Evolutionary conservation across 768 basidiomycete genomes (phyloP).

Genomic region (Mycena amicta): DNA sequence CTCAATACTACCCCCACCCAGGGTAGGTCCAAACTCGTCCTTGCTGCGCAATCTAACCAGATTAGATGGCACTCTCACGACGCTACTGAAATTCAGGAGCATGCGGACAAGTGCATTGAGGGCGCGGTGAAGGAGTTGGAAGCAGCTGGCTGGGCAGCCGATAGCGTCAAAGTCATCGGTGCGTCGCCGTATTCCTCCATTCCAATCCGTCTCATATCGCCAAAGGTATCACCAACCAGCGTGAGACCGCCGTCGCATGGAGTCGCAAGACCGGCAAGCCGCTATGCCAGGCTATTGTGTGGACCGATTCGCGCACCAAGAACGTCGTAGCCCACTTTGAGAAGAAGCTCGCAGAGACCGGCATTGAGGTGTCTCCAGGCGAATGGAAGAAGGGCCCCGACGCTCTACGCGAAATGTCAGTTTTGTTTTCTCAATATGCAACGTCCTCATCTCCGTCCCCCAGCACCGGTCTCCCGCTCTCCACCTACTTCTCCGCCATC

Average conservation of each 20-base stretch:
- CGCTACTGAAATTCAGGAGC: slow-evolving; percentile 75
- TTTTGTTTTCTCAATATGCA: slow-evolving; percentile 22
- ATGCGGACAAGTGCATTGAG: slow-evolving; percentile 75
- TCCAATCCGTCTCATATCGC: slow-evolving; percentile 15
- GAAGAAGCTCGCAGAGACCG: slow-evolving; percentile 67
- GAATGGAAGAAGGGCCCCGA: slow-evolving; percentile 72
- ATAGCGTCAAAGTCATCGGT: slow-evolving; percentile 93
- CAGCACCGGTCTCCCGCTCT: slow-evolving; percentile 91
- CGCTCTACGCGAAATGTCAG: slow-evolving; percentile 68
- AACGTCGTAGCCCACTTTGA: slow-evolving; percentile 81
- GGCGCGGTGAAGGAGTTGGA: slow-evolving; percentile 73
- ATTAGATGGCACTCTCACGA: slow-evolving; percentile 95
- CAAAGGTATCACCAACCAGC: slow-evolving; percentile 92
- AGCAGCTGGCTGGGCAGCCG: slow-evolving; percentile 71
- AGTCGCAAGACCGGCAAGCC: slow-evolving; percentile 88
- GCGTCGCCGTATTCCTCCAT: slow-evolving; percentile 31
- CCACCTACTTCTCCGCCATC: slow-evolving; percentile 97
- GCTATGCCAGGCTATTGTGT: slow-evolving; percentile 88
- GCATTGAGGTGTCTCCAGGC: slow-evolving; percentile 72
- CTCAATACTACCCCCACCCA: slow-evolving; percentile 89
- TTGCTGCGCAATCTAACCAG: slow-evolving; percentile 8
- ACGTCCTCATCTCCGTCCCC: slow-evolving; percentile 15
- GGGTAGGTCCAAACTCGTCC: slow-evolving; percentile 49
- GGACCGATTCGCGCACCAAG: slow-evolving; percentile 95
- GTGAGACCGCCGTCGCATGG: slow-evolving; percentile 96